Conservation (phyloP, 768 basidiomycete genomes). For the Mycena floridula region DNA sequence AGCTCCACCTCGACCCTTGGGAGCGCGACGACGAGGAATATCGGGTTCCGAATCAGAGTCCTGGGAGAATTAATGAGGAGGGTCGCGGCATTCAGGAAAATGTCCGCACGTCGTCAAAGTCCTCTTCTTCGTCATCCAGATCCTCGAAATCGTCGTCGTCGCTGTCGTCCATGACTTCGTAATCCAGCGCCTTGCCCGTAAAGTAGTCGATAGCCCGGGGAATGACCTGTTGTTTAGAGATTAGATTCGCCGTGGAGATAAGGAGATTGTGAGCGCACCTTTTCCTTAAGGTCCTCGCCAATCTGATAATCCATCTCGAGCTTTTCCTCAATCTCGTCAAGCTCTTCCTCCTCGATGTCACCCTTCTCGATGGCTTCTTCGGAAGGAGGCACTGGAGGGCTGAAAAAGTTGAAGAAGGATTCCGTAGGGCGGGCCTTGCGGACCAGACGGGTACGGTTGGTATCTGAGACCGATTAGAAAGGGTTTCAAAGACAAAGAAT, state of each 20-base stretch:
- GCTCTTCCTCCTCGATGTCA: slow-evolving; percentile 77
- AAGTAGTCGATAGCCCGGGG: slow-evolving; percentile 97
- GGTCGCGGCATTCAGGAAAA: slow-evolving; percentile 6
- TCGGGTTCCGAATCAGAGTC: slow-evolving; percentile 72
- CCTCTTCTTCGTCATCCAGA: slow-evolving; percentile 54
- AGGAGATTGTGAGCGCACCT: slow-evolving; percentile 43
- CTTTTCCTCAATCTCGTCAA: slow-evolving; percentile 88
- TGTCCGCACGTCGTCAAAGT: slow-evolving; percentile 34
- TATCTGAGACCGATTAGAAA: slow-evolving; percentile 38
- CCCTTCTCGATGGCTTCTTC: slow-evolving; percentile 62
- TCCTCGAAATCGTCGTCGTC: slow-evolving; percentile 53
- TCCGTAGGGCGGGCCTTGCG: slow-evolving; percentile 86
- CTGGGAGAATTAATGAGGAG: slow-evolving; percentile 23
- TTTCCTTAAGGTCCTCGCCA: slow-evolving; percentile 96
- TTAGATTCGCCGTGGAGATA: slow-evolving; percentile 3
- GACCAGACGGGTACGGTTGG: slow-evolving; percentile 76
- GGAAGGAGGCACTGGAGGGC: slow-evolving; percentile 67
- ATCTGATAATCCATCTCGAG: slow-evolving; percentile 97
- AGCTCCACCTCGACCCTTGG: slow-evolving; percentile 48
- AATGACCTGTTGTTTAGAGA: slow-evolving; percentile 67
- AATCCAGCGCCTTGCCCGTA: slow-evolving; percentile 92
- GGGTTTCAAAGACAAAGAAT: not conserved
- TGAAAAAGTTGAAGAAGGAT: slow-evolving; percentile 99
- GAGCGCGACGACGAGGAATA: slow-evolving; percentile 51
- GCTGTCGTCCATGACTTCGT: slow-evolving; percentile 51